A percentile compares a stretch with the other conserved stretches of the same genome.
Conservation (phyloP, 768 basidiomycete species). For the Boletus rubropictus region DNA sequence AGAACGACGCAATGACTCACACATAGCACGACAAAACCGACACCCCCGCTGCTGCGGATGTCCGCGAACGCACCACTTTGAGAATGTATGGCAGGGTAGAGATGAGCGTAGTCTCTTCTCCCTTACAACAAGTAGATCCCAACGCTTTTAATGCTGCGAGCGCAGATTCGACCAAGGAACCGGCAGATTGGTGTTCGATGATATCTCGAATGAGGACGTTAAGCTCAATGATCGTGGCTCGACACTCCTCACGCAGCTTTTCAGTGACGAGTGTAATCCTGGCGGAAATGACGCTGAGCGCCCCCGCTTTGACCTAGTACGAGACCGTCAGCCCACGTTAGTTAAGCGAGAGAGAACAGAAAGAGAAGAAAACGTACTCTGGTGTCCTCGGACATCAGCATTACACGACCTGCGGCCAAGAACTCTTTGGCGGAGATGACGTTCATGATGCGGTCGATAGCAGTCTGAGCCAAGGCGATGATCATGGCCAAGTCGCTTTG, state of each 20-base stretch:
- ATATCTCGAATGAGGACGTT: slow-evolving; percentile 45
- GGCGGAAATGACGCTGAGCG: slow-evolving; percentile 62
- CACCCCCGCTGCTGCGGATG: slow-evolving; percentile 40
- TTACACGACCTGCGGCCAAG: slow-evolving; percentile 47
- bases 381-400: slow-evolving; percentile 49
- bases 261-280: slow-evolving; percentile 58
- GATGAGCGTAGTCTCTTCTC: slow-evolving; percentile 64
- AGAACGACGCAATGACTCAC: slow-evolving; percentile 36
- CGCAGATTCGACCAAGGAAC: slow-evolving; percentile 40
- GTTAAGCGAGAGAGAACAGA: not conserved
- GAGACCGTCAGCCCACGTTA: not conserved
- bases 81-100: slow-evolving; percentile 57
- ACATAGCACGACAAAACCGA: slow-evolving; percentile 53
- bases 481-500: slow-evolving; percentile 43
- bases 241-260: slow-evolving; percentile 47
- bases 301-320: slow-evolving; percentile 55
- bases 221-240: slow-evolving; percentile 47
- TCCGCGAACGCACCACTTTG: slow-evolving; percentile 38
- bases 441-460: slow-evolving; percentile 49
- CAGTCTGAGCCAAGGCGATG: slow-evolving; percentile 40
- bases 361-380: slow-evolving; percentile 37
- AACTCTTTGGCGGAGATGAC: slow-evolving; percentile 72
- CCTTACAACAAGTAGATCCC: slow-evolving; percentile 47
- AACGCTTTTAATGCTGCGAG: slow-evolving; percentile 58
- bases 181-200: slow-evolving; percentile 40